Evolutionary conservation across 2,329 filamentous ascomycete genomes (phyloP), one percentile per base, ranked within the genome.

Genomic region (Sporothrix variecibatus): DNA sequence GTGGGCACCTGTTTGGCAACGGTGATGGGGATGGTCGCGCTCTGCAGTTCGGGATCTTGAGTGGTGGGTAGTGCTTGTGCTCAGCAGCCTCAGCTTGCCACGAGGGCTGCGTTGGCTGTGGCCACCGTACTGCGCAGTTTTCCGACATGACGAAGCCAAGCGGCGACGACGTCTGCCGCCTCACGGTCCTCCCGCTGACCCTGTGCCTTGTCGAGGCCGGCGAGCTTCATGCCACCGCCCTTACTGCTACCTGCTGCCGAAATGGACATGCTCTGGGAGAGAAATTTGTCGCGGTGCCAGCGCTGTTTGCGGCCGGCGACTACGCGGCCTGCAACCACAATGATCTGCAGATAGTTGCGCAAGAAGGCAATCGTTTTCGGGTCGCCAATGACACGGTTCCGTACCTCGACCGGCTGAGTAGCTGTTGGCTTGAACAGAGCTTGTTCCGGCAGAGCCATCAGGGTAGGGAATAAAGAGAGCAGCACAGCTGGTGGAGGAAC

Each of bases 201-300:
- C 81, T 98, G 94, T 3, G 90, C 88, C 82, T 93, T 95, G 82
- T 97, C 95, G 56, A 98, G 86, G 15, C 94, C 92, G 0, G 92
- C 89, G 26, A 98, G 88, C 82, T 98, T 98, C 95, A 98, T 98
- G 11, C 82, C 82, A 4, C 95, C 91, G 3, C 95, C 91, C 78
- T 93, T 94, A 72, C 90, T 89, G 2, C 91, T 91, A 53, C 75
- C 76, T 2, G 91, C 88, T 1, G 78, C 79, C 0, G 94, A 93
- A 75, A 98, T 97, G 73, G 92, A 91, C 93, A 97, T 97, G 79
- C 92, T 91, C 81, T 97, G 94, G 1, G 93, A 89, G 15, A 98
- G 85, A 76, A 94, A 90, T 76, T 90, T 92, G 82, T 98, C 95
- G 72, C 95, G 89, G 81, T 97, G 95, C 95, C 95, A 98, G 73